These are phyloP conservation scores for Vachellia collinsii DNA, from an alignment of 306 rosid genomes.

Conservation along the genomic window DNA sequence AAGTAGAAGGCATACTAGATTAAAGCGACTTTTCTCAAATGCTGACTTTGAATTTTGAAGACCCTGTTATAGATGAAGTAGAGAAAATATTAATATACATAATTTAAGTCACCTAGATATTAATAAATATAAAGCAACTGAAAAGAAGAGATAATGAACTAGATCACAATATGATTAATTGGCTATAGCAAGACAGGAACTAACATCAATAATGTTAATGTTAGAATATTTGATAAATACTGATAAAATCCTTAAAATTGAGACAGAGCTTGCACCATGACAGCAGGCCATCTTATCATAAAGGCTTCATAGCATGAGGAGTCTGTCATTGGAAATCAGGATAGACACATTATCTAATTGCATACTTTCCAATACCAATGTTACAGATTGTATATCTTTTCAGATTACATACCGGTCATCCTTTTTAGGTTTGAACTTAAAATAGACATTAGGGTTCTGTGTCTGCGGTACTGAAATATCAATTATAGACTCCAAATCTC, in stretches of 20 bases:
- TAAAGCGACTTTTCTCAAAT: slow-evolving; percentile 97
- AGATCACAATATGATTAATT: slow-evolving; percentile 24
- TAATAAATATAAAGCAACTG: slow-evolving; percentile 4
- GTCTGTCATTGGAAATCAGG: slow-evolving; percentile 9
- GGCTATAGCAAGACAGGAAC: slow-evolving; percentile 8
- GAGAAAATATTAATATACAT: slow-evolving; percentile 22
- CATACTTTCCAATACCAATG: neutral
- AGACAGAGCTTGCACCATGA: neutral
- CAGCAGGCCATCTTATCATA: neutral
- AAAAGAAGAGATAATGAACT: slow-evolving; percentile 20
- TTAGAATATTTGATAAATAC: neutral
- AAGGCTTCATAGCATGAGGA: slow-evolving; percentile 13
- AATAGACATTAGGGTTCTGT: neutral
- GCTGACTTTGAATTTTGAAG: slow-evolving; percentile 92
- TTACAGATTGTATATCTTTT: neutral
- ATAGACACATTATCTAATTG: slow-evolving; percentile 4
- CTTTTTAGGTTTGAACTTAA: slow-evolving; percentile 28
- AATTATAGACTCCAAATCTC: neutral
- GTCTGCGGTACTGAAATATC: neutral
- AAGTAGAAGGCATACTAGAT: slow-evolving; percentile 75
- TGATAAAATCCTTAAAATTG: neutral
- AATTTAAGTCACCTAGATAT: slow-evolving; percentile 10
- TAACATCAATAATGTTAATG: slow-evolving; percentile 11
- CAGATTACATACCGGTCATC: neutral
- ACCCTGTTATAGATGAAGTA: slow-evolving; percentile 60